Percentiles rank a stretch among this genome's conserved stretches.
Conservation (phyloP, 352 stramenopile species). For the Phytophthora syringae region DNA sequence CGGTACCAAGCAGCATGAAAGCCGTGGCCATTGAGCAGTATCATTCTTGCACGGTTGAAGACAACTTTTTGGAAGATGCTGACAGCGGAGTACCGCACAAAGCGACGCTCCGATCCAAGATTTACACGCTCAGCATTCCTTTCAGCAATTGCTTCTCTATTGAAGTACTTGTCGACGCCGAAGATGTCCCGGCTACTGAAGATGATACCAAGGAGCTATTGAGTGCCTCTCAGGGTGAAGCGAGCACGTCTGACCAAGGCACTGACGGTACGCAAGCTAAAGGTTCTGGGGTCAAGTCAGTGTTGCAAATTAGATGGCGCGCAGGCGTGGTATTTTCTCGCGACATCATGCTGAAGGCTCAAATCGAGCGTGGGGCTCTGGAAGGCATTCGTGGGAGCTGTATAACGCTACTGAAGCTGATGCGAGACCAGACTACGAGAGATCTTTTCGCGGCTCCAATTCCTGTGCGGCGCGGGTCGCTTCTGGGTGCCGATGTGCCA, state of each 20-base stretch:
- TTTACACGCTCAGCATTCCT: conserved; percentile 69
- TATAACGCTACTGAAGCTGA: conserved; percentile 26
- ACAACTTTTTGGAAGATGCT: conserved; percentile 12
- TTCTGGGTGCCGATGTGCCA: conserved; percentile 14
- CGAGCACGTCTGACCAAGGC: background rate
- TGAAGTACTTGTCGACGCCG: conserved; percentile 59
- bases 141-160: conserved; percentile 75
- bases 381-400: conserved; percentile 36
- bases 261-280: background rate
- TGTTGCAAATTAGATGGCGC: conserved; percentile 31
- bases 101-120: conserved; percentile 56
- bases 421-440: conserved; percentile 20
- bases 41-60: conserved; percentile 51
- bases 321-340: conserved; percentile 40
- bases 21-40: conserved; percentile 67
- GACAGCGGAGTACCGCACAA: conserved; percentile 39
- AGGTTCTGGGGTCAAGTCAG: conserved; percentile 1
- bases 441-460: conserved; percentile 6
- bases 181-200: conserved; percentile 27
- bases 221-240: background rate
- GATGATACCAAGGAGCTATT: conserved; percentile 1
- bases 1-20: conserved; percentile 29
- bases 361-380: conserved; percentile 39
- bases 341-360: conserved; percentile 31
- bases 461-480: conserved; percentile 12